phyloP scores from a whole-genome alignment of 2,329 filamentous ascomycete genomes.

The Balansia obtecta region DNA sequence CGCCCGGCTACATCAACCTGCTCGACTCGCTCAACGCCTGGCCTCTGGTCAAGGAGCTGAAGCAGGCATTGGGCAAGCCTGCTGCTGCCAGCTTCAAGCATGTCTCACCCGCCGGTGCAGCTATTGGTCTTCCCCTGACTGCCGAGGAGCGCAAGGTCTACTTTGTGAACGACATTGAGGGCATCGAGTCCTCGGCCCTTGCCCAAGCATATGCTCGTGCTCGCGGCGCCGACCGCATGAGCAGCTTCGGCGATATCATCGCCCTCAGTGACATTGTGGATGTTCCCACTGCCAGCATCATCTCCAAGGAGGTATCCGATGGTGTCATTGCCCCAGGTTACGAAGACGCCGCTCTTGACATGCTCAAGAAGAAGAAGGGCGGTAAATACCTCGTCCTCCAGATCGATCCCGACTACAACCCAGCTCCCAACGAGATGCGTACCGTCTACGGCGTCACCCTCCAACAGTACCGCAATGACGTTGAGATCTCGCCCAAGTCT shows the following conservation, averaged over 20 bases:
- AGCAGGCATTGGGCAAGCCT: constrained; percentile 72
- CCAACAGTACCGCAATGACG: constrained; percentile 85
- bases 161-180: constrained; percentile 92
- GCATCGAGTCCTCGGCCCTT: constrained; percentile 72
- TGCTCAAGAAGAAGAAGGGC: constrained; percentile 95
- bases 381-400: constrained; percentile 93
- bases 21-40: constrained; percentile 94
- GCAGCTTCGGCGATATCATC: constrained; percentile 94
- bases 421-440: constrained; percentile 68
- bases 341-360: constrained; percentile 71
- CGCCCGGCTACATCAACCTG: constrained; percentile 94
- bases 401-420: constrained; percentile 80
- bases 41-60: constrained; percentile 93
- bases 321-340: constrained; percentile 90
- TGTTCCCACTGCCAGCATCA: constrained; percentile 88
- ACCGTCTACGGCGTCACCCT: constrained; percentile 86
- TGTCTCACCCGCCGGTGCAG: constrained; percentile 90
- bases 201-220: constrained; percentile 95
- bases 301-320: constrained; percentile 94
- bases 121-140: constrained; percentile 78
- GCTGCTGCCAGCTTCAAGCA: constrained; percentile 98
- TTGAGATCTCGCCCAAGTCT: constrained; percentile 70
- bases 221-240: constrained; percentile 94
- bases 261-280: constrained; percentile 87
- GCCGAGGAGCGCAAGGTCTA: constrained; percentile 92